Percentiles rank a stretch among this genome's conserved stretches.
These are phyloP conservation scores for Termitomyces sp. DNA, from an alignment of 768 basidiomycete genomes.

Conservation along the genomic window DNA sequence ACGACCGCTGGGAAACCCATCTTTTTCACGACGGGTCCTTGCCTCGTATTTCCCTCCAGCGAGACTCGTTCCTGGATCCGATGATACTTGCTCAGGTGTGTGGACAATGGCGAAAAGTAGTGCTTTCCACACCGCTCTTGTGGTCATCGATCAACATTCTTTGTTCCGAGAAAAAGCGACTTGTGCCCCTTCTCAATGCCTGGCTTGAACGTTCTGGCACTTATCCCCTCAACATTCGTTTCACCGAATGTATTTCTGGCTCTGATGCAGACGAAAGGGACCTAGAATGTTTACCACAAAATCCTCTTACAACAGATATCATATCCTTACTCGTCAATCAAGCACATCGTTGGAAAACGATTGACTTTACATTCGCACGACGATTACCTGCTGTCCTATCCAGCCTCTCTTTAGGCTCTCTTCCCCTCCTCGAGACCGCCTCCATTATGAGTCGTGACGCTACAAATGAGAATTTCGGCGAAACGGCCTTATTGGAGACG, in stretches of 20 bases:
- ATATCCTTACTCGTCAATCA: slow-evolving; percentile 6
- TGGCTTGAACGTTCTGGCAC: slow-evolving; percentile 4
- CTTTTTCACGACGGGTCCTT: neutral
- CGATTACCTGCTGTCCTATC: neutral
- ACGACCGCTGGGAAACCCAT: neutral
- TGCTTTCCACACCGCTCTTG: slow-evolving; percentile 3
- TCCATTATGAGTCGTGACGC: neutral
- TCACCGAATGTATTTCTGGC: neutral
- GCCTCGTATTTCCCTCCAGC: slow-evolving; percentile 2
- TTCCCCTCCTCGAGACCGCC: slow-evolving; percentile 2
- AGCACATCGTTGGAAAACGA: slow-evolving; percentile 7
- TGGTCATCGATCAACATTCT: slow-evolving; percentile 8
- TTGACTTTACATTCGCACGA: slow-evolving; percentile 3
- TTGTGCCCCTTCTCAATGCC: neutral
- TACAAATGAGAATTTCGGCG: neutral
- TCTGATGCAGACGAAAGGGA: neutral
- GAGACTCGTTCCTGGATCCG: slow-evolving; percentile 1
- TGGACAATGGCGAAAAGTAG: slow-evolving; percentile 3
- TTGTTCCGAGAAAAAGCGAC: neutral
- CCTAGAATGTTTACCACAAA: neutral
- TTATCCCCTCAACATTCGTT: slow-evolving; percentile 5
- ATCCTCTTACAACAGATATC: neutral
- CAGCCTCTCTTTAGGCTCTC: neutral
- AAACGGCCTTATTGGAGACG: neutral
- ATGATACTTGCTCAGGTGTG: slow-evolving; percentile 10